Evolutionary conservation across 73 alveolate species (phyloP), one percentile per base, ranked within the genome.

Genomic region (Stentor coeruleus): DNA sequence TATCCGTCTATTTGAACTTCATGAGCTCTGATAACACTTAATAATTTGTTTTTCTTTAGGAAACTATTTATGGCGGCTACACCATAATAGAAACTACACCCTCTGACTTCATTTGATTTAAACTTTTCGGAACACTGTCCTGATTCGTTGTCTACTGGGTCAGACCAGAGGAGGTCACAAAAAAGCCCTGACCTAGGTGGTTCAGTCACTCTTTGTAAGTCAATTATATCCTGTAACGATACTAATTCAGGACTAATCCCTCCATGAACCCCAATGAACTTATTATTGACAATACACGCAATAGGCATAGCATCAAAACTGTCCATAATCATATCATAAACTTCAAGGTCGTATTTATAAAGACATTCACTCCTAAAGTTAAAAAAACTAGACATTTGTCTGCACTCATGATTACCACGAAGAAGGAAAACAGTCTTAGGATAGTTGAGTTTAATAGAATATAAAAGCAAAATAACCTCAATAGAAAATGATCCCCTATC

Each of bases 1-100:
- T 83, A 92, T 14, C 98, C 99, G 39, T 93, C 95, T 77, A 93
- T 83, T 84, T 94, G 95, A n/a, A 95, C 97, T 74, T 95, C 92
- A 83, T 95, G 99, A 11, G 98, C 99, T 3, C 99, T 59, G 20
- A 66, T 66, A 0, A 66, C 49, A 26, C 90, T 76, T 72, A 91
- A 66, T 74, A 89, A 81, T 76, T 85, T 82, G 82, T 90, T 86
- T 89, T 85, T 82, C 39, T 85, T 84, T 39, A 94, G 82, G 81
- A 93, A 84, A n/a, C 84, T 87, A 0, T 74, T 87, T 20, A 91
- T 88, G 20, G 96, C 96, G 33, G 85, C 93, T n/a, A 66, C 35
- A 15, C 81, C 81, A 85, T 89, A 96, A 76, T 87, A 83, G 84
- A 73, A 94, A 3, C 99, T 95, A 82, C 99, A 96, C 35, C 98